Evolutionary conservation across 2,329 filamentous ascomycete species (phyloP), one percentile per base, ranked within the genome.

Genomic region (Chrysoporthe cubensis): DNA sequence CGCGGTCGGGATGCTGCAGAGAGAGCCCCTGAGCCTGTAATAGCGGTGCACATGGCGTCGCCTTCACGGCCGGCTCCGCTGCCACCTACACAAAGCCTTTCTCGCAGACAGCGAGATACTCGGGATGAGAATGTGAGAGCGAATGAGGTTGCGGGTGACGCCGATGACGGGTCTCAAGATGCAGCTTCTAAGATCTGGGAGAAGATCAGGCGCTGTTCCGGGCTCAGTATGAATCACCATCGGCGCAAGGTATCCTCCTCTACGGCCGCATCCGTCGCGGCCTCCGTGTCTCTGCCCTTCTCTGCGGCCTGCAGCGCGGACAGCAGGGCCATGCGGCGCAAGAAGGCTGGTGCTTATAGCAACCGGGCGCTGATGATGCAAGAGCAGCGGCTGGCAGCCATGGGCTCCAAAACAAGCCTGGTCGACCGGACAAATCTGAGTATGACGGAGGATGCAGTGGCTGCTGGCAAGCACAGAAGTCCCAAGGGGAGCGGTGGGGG

Each of bases 1-100:
- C 56, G 54, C 21, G 34, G 54, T 4, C 44, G 44, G 83, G 62
- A 18, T 13, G 34, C 37, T 43, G 16, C 9, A 11, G 13, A 40
- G n/a, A 43, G 44, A 32, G 54, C 34, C 11, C 5, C 42, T 9
- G 56, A 59, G 42, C 44, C 59, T 32, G 16, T 14, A 8, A 48
- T 32, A 11, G 26, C 43, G 46, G 48, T 59, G 34, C 43, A 50
- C 18, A 50, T 59, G n/a, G 46, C 21, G 4, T 50, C 63, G 13
- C 63, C 63, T 16, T 40, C 63, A 42, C 63, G 54, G 32, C 56
- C 63, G 5, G 56, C 63, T n/a, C 54, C 63, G 8, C 54, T 56
- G 4, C 63, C 63, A 5, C 63, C 44, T 1, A 14, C 37, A 14
- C 52, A 26, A 42, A 5, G 16, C 21, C 52, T 14, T 5, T 34